Evolutionary conservation across 345 rosid species (phyloP).

Genomic region (Salix udensis): DNA sequence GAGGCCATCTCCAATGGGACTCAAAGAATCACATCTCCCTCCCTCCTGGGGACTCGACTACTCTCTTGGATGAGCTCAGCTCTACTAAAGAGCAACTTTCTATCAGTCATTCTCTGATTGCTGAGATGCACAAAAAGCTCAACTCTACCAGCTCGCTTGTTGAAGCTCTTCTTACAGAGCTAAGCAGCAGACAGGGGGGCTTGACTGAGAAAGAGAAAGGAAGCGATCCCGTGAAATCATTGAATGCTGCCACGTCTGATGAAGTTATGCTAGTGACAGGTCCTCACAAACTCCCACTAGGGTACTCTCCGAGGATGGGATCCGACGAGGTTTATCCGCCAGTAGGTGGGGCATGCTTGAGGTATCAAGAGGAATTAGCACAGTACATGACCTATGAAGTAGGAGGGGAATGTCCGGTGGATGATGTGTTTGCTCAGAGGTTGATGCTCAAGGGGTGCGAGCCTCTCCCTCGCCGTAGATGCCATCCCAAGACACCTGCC

Average conservation of each 20-base stretch:
- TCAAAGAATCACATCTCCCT: too few relatives aligned
- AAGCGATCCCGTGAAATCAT: not conserved
- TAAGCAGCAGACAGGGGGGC: slow-evolving; percentile 7
- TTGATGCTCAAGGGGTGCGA: slow-evolving; percentile 50
- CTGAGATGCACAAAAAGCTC: slow-evolving; percentile 34
- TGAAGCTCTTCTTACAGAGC: slow-evolving; percentile 29
- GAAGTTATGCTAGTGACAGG: slow-evolving; percentile 40
- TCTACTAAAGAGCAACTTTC: slow-evolving; percentile 33
- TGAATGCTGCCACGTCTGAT: not conserved
- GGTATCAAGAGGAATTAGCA: slow-evolving; percentile 39
- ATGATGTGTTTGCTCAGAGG: slow-evolving; percentile 46
- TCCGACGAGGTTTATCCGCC: slow-evolving; percentile 37
- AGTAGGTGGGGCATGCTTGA: slow-evolving; percentile 40
- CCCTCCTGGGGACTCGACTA: not conserved
- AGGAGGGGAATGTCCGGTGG: slow-evolving; percentile 45
- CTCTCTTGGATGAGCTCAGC: slow-evolving; percentile 26
- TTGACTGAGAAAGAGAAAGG: not conserved
- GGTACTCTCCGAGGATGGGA: slow-evolving; percentile 31
- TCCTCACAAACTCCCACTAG: slow-evolving; percentile 42
- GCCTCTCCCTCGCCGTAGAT: slow-evolving; percentile 48
- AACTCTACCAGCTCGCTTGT: slow-evolving; percentile 37
- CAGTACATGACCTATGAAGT: slow-evolving; percentile 40
- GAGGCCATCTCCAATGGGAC: not conserved
- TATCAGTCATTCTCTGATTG: slow-evolving; percentile 21
- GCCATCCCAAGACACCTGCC: slow-evolving; percentile 35